A percentile compares a stretch with the other conserved stretches of the same genome.
Evolutionary conservation across 805 yeast species (phyloP).

Genomic region (Schizosaccharomyces cryophilus): DNA sequence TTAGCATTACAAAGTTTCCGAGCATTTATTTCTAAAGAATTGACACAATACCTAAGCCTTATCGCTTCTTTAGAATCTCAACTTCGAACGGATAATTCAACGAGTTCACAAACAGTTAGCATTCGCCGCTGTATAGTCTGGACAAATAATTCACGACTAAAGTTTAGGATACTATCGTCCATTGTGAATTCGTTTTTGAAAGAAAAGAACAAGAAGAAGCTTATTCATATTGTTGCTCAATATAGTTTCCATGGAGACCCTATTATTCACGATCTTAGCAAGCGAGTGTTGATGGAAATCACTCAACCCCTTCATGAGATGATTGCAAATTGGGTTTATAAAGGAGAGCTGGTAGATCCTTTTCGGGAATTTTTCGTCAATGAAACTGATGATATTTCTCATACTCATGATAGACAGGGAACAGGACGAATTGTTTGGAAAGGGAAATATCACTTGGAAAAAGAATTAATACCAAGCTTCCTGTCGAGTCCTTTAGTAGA

Average conservation of each 20-base stretch:
- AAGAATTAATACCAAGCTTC: conserved; percentile 17
- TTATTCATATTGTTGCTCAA: conserved; percentile 28
- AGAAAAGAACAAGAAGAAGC: conserved; percentile 21
- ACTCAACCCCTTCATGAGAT: conserved; percentile 36
- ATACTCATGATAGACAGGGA: conserved; percentile 3
- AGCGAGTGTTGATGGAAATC: conserved; percentile 21
- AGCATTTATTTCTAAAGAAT: conserved; percentile 21
- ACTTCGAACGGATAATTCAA: conserved; percentile 13
- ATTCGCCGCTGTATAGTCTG: conserved; percentile 15
- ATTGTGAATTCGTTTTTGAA: conserved; percentile 13
- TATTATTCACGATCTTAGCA: conserved; percentile 21
- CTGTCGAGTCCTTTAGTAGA: conserved; percentile 13
- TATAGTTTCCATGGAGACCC: conserved; percentile 42
- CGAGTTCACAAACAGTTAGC: conserved; percentile 11
- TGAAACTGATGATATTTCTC: conserved; percentile 5
- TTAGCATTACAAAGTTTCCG: conserved; percentile 36
- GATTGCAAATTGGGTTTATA: conserved; percentile 38
- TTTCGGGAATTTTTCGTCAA: conserved; percentile 39
- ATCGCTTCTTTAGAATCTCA: conserved; percentile 23
- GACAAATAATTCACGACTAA: conserved; percentile 27
- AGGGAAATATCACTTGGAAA: conserved; percentile 10
- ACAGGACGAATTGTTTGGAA: conserved; percentile 9
- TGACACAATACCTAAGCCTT: conserved; percentile 20
- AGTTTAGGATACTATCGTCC: conserved; percentile 31
- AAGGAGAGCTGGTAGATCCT: conserved; percentile 35